phyloP scores from a whole-genome alignment of 202 grass and related monocot genomes.

The Cymbopogon flexuosus region DNA sequence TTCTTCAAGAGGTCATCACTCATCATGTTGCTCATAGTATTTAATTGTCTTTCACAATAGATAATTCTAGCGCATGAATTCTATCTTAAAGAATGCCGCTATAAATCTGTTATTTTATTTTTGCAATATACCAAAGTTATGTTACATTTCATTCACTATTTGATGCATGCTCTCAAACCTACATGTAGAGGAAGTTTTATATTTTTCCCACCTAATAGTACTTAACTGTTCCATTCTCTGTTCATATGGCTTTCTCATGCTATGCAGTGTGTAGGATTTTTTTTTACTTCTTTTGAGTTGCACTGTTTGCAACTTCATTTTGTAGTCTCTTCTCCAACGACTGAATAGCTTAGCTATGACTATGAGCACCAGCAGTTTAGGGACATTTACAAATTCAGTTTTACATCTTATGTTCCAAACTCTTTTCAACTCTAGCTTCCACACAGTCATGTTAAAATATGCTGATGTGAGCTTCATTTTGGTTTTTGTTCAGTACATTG shows the following conservation, averaged over 20 bases:
- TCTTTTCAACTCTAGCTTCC: slow-evolving; percentile 7
- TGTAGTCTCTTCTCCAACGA: background rate
- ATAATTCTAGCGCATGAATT: background rate
- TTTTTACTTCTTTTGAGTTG: background rate
- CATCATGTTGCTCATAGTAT: slow-evolving; percentile 23
- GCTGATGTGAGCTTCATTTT: background rate
- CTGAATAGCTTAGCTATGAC: background rate
- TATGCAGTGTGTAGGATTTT: background rate
- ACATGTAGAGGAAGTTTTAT: background rate
- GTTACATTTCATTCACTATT: slow-evolving; percentile 9
- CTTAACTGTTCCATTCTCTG: background rate
- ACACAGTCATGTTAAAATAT: background rate
- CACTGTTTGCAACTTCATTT: background rate
- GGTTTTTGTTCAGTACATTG: slow-evolving; percentile 54
- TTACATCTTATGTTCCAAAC: slow-evolving; percentile 3
- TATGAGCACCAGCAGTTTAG: background rate
- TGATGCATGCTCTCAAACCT: background rate
- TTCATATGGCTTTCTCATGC: slow-evolving; percentile 3
- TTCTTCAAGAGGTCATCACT: slow-evolving; percentile 64
- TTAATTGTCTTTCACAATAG: slow-evolving; percentile 11
- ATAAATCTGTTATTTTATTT: background rate
- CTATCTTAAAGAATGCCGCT: too few relatives aligned
- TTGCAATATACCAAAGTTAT: background rate
- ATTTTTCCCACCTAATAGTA: background rate
- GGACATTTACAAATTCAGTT: background rate